phyloP scores from a whole-genome alignment of 345 rosid genomes.

The Jatropha curcas region DNA sequence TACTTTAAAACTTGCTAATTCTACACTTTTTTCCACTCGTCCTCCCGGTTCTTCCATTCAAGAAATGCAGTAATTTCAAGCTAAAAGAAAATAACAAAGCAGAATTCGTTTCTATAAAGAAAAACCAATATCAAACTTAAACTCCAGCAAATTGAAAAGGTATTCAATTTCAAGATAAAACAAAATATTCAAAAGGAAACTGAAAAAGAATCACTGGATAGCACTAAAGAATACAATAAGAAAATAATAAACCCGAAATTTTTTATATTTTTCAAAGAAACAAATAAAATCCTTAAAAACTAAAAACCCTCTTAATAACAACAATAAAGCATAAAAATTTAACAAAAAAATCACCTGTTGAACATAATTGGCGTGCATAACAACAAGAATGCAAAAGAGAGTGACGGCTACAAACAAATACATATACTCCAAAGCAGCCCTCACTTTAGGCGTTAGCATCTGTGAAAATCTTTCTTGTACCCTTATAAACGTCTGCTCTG shows the following conservation, averaged over 20 bases:
- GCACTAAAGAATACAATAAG: background rate
- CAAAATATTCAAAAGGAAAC: background rate
- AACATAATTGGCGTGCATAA: conserved; percentile 99
- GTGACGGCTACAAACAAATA: conserved; percentile 78
- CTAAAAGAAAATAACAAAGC: background rate
- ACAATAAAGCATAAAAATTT: background rate
- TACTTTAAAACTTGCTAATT: background rate
- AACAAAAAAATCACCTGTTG: conserved; percentile 58
- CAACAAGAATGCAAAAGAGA: conserved; percentile 86
- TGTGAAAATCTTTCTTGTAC: conserved; percentile 94
- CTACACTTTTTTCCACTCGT: background rate
- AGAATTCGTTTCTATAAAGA: background rate
- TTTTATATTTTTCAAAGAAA: too few relatives aligned
- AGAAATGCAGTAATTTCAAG: background rate
- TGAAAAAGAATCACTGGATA: background rate
- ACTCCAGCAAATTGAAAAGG: background rate
- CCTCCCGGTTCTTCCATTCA: background rate
- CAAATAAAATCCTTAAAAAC: background rate
- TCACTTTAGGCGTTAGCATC: conserved; percentile 72
- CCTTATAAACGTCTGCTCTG: conserved; percentile 94
- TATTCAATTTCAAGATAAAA: background rate
- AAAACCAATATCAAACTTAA: background rate
- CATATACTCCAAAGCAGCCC: conserved; percentile 84
- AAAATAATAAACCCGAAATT: background rate
- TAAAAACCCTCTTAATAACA: background rate